Conservation (phyloP, 148 eudicot species). For the Linanthus parryae region DNA sequence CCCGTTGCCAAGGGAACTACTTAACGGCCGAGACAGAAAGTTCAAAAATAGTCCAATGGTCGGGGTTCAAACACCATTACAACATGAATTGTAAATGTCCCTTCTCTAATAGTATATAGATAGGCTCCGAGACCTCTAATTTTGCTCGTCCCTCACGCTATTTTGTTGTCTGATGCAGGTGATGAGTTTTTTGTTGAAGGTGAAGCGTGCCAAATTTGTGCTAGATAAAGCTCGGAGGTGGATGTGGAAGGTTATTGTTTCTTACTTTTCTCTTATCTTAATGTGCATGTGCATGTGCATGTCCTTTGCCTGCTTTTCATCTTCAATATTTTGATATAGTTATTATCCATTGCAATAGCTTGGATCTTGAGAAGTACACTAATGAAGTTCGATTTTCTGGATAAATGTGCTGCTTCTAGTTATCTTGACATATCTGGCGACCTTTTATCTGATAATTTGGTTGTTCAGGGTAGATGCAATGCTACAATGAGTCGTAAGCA, state of each 20-base stretch:
- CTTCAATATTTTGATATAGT: background rate
- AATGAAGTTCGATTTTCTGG: background rate
- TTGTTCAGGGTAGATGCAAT: slow-evolving; percentile 55
- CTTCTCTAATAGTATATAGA: too few relatives aligned
- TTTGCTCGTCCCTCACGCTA: too few relatives aligned
- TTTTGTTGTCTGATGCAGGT: slow-evolving; percentile 53
- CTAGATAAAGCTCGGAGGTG: slow-evolving; percentile 93
- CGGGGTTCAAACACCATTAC: too few relatives aligned
- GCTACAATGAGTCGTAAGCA: slow-evolving; percentile 53
- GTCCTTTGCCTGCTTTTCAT: too few relatives aligned
- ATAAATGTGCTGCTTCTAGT: background rate
- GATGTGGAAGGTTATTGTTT: slow-evolving; percentile 86
- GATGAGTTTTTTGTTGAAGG: slow-evolving; percentile 88
- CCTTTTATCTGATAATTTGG: background rate
- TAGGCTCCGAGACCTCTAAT: too few relatives aligned
- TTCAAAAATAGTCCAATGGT: too few relatives aligned
- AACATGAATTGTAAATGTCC: too few relatives aligned
- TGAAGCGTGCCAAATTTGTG: slow-evolving; percentile 89
- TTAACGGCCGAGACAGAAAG: too few relatives aligned
- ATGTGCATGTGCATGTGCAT: background rate
- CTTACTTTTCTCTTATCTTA: background rate
- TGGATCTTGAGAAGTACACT: background rate
- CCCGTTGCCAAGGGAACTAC: too few relatives aligned
- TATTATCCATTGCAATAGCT: slow-evolving; percentile 14
- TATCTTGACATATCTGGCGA: background rate